Evolutionary conservation across 2,329 filamentous ascomycete genomes (phyloP).

Genomic region (Aspergillus calidoustus): DNA sequence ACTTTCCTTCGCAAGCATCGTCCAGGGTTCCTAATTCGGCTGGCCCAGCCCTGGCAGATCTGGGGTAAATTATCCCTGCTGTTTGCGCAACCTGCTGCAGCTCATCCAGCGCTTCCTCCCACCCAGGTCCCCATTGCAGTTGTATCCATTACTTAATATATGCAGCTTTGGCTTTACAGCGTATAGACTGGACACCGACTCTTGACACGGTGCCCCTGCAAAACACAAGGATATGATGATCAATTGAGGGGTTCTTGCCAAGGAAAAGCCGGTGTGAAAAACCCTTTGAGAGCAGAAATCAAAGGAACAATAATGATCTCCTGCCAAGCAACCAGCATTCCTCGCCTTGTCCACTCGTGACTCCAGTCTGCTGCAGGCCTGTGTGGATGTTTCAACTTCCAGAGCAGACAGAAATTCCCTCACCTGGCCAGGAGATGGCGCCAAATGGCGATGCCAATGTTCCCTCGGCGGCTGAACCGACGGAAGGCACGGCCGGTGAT

Average conservation of each 20-base stretch:
- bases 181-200: not conserved
- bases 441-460: slow-evolving; percentile 12
- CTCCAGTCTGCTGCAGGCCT: not conserved
- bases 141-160: slow-evolving; percentile 7
- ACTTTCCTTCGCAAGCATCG: slow-evolving; percentile 6
- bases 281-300: not conserved
- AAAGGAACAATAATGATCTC: slow-evolving; percentile 12
- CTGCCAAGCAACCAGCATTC: slow-evolving; percentile 9
- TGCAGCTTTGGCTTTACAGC: not conserved
- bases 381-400: not conserved
- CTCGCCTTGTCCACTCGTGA: not conserved
- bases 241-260: slow-evolving; percentile 3
- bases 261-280: slow-evolving; percentile 14
- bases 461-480: not conserved
- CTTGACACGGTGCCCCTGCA: not conserved
- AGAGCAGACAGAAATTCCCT: slow-evolving; percentile 4
- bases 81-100: not conserved
- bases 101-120: not conserved
- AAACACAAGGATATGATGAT: not conserved
- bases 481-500: slow-evolving; percentile 4
- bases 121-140: not conserved
- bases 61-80: slow-evolving; percentile 12
- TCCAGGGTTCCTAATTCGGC: not conserved
- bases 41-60: slow-evolving; percentile 21
- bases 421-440: slow-evolving; percentile 14